Evolutionary conservation across 2,329 filamentous ascomycete genomes (phyloP).

Genomic region (Aureobasidium zeae): DNA sequence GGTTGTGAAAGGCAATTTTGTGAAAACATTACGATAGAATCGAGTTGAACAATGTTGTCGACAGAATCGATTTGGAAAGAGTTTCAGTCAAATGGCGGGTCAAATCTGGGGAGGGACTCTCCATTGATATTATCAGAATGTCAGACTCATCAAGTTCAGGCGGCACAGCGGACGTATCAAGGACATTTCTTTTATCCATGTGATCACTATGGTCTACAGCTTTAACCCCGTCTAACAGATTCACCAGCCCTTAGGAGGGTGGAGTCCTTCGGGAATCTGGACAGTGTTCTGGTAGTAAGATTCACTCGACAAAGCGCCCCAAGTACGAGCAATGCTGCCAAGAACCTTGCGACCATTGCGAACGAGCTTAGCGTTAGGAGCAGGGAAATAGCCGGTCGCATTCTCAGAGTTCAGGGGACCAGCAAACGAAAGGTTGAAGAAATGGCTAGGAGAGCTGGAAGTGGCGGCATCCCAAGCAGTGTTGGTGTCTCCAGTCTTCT

Average conservation of each 20-base stretch:
- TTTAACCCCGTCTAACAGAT: too few species aligned
- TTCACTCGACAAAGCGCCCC: conserved; percentile 16
- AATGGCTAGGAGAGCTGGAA: conserved; percentile 21
- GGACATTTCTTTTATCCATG: too few species aligned
- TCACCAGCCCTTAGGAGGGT: conserved; percentile 25
- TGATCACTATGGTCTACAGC: too few species aligned
- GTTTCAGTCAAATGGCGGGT: too few species aligned
- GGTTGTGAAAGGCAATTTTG: neutral
- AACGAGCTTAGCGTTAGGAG: conserved; percentile 24
- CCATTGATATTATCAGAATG: too few species aligned
- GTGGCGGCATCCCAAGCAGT: conserved; percentile 23
- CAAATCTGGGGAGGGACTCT: too few species aligned
- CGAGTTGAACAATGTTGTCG: too few species aligned
- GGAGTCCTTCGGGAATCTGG: conserved; percentile 27
- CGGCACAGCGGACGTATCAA: too few species aligned
- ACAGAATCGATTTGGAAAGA: too few species aligned
- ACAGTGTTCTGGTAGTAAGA: conserved; percentile 27
- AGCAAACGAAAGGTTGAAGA: conserved; percentile 28
- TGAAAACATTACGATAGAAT: too few species aligned
- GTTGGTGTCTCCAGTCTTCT: conserved; percentile 28
- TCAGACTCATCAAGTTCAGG: too few species aligned
- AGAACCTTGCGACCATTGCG: conserved; percentile 26
- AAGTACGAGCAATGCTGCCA: conserved; percentile 23
- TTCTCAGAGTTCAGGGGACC: conserved; percentile 27
- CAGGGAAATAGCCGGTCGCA: conserved; percentile 21